Conservation (phyloP, 2,329 filamentous ascomycete species). For the Alternaria conjuncta region DNA sequence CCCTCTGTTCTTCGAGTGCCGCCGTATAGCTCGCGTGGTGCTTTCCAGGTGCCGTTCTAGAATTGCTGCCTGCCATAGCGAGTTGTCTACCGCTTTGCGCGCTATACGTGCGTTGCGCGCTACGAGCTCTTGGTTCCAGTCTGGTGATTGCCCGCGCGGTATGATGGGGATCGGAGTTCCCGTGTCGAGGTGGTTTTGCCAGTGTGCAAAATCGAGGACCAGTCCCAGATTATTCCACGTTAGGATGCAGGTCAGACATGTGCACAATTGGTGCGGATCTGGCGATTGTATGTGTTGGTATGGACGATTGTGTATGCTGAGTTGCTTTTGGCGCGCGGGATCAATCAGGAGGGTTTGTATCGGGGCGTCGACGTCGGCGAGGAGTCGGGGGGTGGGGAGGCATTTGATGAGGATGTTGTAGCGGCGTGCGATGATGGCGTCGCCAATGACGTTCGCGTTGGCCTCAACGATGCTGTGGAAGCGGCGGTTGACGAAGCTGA, state of each 20-base stretch:
- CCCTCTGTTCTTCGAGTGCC: conserved; percentile 58
- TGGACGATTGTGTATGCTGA: conserved; percentile 57
- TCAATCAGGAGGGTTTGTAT: conserved; percentile 50
- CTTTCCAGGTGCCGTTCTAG: conserved; percentile 58
- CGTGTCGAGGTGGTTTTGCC: conserved; percentile 60
- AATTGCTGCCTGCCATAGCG: conserved; percentile 59
- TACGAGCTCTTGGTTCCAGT: conserved; percentile 60
- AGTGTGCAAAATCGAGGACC: conserved; percentile 63
- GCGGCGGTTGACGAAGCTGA: conserved; percentile 53
- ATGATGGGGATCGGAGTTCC: conserved; percentile 62
- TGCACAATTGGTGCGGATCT: conserved; percentile 59
- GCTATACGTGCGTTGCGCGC: conserved; percentile 54
- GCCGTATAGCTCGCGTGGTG: conserved; percentile 54
- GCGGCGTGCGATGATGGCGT: conserved; percentile 53
- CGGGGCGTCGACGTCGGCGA: conserved; percentile 50
- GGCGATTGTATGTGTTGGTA: conserved; percentile 61
- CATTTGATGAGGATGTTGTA: conserved; percentile 61
- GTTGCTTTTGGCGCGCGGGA: conserved; percentile 51
- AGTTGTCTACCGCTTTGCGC: conserved; percentile 53
- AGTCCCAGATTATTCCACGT: conserved; percentile 64
- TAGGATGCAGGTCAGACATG: conserved; percentile 63
- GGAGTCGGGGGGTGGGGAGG: conserved; percentile 58
- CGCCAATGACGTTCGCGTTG: conserved; percentile 54
- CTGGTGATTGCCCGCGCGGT: conserved; percentile 54
- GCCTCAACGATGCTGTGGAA: conserved; percentile 54